Evolutionary conservation across 169 alveolate species (phyloP).

Genomic region (Amoebophrya sp.): DNA sequence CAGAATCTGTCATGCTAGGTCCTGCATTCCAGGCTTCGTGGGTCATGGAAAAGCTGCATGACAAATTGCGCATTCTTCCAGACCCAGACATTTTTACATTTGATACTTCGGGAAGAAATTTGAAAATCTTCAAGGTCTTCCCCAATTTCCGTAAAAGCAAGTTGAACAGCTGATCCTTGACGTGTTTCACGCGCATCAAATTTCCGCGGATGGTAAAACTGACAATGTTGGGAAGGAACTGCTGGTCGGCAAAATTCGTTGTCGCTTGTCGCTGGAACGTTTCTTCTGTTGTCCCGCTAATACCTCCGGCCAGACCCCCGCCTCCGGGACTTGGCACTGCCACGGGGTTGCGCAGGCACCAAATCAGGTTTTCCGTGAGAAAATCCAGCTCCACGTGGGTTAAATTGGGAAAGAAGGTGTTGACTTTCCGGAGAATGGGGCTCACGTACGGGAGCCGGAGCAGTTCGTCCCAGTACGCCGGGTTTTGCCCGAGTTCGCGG

Average conservation of each 20-base stretch:
- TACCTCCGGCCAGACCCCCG: not conserved
- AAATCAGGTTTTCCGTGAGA: not conserved
- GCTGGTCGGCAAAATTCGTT: not conserved
- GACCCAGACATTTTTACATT: too few relatives aligned
- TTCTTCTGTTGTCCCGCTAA: not conserved
- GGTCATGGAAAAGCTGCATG: too few relatives aligned
- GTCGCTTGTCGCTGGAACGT: not conserved
- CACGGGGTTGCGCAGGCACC: not conserved
- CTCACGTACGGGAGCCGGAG: not conserved
- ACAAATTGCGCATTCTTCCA: too few relatives aligned
- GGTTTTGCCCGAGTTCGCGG: not conserved
- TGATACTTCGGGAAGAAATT: not conserved
- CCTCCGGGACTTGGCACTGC: too few relatives aligned
- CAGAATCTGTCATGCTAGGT: too few relatives aligned
- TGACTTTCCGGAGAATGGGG: not conserved
- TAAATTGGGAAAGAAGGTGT: not conserved
- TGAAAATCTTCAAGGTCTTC: not conserved
- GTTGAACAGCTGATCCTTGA: not conserved
- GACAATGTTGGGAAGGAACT: not conserved
- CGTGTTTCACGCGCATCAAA: not conserved
- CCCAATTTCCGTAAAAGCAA: not conserved
- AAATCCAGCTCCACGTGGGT: not conserved
- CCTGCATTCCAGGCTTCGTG: too few relatives aligned
- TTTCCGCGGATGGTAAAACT: not conserved
- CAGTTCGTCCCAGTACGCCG: not conserved